A percentile compares a stretch with the other conserved stretches of the same genome.
phyloP scores from a whole-genome alignment of 2,329 filamentous ascomycete species.

The Daldinia sp. region DNA sequence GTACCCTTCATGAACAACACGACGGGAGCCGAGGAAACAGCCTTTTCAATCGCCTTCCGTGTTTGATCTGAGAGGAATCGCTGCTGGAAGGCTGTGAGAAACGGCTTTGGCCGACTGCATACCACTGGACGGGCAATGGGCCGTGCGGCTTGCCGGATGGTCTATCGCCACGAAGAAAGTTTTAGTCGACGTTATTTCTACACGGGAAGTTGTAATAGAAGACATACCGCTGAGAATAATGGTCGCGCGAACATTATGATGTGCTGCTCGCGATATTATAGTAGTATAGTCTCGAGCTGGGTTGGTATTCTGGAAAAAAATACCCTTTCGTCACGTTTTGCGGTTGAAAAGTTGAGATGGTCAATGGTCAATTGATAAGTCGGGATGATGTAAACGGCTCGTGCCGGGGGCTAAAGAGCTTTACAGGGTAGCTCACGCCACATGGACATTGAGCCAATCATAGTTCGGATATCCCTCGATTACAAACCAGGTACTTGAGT shows the following conservation, averaged over 20 bases:
- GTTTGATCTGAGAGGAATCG: slow-evolving; percentile 86
- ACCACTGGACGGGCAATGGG: slow-evolving; percentile 47
- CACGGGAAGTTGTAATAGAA: not conserved
- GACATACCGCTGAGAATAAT: slow-evolving; percentile 45
- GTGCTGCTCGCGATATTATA: not conserved
- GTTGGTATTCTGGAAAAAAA: slow-evolving; percentile 1
- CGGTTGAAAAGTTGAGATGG: slow-evolving; percentile 24
- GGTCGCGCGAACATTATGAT: slow-evolving; percentile 46
- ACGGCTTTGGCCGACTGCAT: slow-evolving; percentile 45
- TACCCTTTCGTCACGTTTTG: not conserved
- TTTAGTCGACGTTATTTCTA: slow-evolving; percentile 16
- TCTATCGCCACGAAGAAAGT: slow-evolving; percentile 49
- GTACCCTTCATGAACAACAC: slow-evolving; percentile 99
- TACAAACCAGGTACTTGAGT: not conserved
- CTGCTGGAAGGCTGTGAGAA: slow-evolving; percentile 56
- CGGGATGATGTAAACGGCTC: slow-evolving; percentile 40
- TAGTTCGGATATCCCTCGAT: not conserved
- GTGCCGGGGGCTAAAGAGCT: slow-evolving; percentile 22
- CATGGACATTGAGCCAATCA: slow-evolving; percentile 24
- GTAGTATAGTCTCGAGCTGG: not conserved
- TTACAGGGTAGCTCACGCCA: slow-evolving; percentile 38
- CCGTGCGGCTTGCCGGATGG: slow-evolving; percentile 60
- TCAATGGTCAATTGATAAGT: slow-evolving; percentile 16
- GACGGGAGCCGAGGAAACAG: slow-evolving; percentile 86
- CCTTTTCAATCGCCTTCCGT: slow-evolving; percentile 87